phyloP scores from a whole-genome alignment of 371 early-diverging fungal genomes.

The Edhazardia aedis region DNA sequence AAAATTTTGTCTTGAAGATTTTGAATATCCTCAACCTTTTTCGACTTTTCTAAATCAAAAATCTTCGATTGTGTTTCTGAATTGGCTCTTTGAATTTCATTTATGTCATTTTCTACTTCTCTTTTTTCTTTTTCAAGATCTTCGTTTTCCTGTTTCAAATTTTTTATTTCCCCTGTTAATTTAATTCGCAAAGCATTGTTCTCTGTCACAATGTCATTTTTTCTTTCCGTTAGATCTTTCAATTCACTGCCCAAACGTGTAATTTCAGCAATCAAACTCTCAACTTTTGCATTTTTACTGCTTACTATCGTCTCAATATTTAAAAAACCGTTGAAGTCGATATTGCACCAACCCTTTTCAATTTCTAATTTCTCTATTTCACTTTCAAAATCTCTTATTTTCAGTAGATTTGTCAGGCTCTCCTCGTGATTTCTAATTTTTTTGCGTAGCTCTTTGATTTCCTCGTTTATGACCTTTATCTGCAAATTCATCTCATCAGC shows the following conservation, averaged over 20 bases:
- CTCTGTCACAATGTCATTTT: neutral
- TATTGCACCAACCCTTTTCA: slow-evolving; percentile 29
- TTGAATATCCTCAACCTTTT: slow-evolving; percentile 1
- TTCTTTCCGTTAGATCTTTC: neutral
- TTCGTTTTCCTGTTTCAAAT: slow-evolving; percentile 6
- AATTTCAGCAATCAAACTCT: neutral
- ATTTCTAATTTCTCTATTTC: slow-evolving; percentile 12
- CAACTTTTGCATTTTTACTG: too few relatives aligned
- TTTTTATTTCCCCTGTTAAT: slow-evolving; percentile 6
- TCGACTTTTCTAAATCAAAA: too few relatives aligned
- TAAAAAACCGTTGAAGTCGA: slow-evolving; percentile 1
- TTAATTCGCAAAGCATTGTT: neutral
- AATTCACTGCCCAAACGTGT: neutral
- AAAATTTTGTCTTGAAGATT: slow-evolving; percentile 4
- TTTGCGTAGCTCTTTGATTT: slow-evolving; percentile 9
- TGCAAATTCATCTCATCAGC: slow-evolving; percentile 15
- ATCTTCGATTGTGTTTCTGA: too few relatives aligned
- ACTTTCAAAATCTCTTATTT: slow-evolving; percentile 8
- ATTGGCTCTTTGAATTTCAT: too few relatives aligned
- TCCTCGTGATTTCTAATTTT: slow-evolving; percentile 8
- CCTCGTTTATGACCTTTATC: neutral
- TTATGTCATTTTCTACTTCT: neutral
- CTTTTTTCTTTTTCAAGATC: slow-evolving; percentile 16
- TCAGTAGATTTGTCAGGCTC: slow-evolving; percentile 2
- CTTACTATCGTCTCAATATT: slow-evolving; percentile 4